Evolutionary conservation across 768 basidiomycete species (phyloP).

Genomic region (Rhizopogon sp.): DNA sequence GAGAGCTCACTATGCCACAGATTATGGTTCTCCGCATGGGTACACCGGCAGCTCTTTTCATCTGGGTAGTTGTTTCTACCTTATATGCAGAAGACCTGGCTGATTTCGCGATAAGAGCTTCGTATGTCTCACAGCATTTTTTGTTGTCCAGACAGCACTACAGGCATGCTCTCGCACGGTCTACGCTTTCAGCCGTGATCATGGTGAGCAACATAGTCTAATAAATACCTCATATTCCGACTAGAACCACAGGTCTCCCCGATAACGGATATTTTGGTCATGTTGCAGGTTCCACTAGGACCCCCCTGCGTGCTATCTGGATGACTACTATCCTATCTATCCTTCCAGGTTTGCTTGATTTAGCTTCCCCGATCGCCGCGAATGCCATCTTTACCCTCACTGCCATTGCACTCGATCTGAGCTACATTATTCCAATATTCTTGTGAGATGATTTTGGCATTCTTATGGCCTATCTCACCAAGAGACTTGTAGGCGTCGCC

Average conservation of each 20-base stretch:
- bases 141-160: slow-evolving; percentile 74
- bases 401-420: slow-evolving; percentile 71
- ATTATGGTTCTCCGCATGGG: slow-evolving; percentile 78
- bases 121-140: slow-evolving; percentile 84
- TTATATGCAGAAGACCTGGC: not conserved
- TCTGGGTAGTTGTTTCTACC: slow-evolving; percentile 52
- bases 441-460: slow-evolving; percentile 27
- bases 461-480: not conserved
- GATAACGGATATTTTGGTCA: slow-evolving; percentile 76
- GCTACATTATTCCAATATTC: slow-evolving; percentile 81
- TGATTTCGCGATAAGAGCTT: slow-evolving; percentile 39
- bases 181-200: slow-evolving; percentile 82
- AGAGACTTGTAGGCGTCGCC: slow-evolving; percentile 39
- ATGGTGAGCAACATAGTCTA: slow-evolving; percentile 36
- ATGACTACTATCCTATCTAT: slow-evolving; percentile 61
- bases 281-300: slow-evolving; percentile 56
- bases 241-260: slow-evolving; percentile 48
- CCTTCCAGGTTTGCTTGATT: slow-evolving; percentile 67
- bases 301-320: slow-evolving; percentile 79
- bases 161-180: slow-evolving; percentile 81
- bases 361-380: slow-evolving; percentile 72
- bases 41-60: slow-evolving; percentile 64
- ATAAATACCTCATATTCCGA: not conserved
- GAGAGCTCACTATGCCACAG: slow-evolving; percentile 25
- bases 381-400: slow-evolving; percentile 81